Base-by-base conservation (phyloP, 179 eudicot genomes). In the Beta macrorhiza region DNA sequence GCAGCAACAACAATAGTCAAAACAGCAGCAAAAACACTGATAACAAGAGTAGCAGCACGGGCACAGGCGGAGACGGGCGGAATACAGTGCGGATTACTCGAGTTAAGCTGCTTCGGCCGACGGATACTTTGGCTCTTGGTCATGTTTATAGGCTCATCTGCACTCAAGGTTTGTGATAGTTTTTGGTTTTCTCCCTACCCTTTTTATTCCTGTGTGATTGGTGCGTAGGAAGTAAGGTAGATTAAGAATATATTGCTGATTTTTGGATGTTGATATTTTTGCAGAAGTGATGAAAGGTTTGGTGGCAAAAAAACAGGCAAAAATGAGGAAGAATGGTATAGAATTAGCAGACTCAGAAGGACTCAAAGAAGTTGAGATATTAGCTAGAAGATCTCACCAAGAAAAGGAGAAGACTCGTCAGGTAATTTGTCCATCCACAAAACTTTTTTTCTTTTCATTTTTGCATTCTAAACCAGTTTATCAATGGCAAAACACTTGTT, bases 81-180 rank as follows among this genome's bases (percentile, higher is more conserved):
- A 82, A 75, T 42, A 83, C 92, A 12, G 89, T 96, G 14, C 80
- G 97, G 67, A 82, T 96, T 16, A 96, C 98, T 11, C 88, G 92
- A 29, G 97, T 96, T n/a, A 96, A 94, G 80, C 91, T 96, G 76
- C 97, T 96, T 45, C 86, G 93, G 72, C 94, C 98, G 5, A 89
- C 92, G 7, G 99, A 94, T 67, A 92, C 87, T 64, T 87, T 96
- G 74, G 84, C 89, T 12, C 87, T 96, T 17, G 99, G 99, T 55
- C 97, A 96, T 87, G 97, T 87, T 82, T 96, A 96, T 16, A 90
- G 99, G 80, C 98, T 96, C 79, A 85, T 96, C 87, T 89, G 91
- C 70, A 83, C 92, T 47, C 89, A 96, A 94, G 99, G 99, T 96
- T 73, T 58, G 81, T 81, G 47, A 51, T 58, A 58, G 1, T 61